Conservation (phyloP, 140 eudicot genomes). For the Senecio squalidus region DNA sequence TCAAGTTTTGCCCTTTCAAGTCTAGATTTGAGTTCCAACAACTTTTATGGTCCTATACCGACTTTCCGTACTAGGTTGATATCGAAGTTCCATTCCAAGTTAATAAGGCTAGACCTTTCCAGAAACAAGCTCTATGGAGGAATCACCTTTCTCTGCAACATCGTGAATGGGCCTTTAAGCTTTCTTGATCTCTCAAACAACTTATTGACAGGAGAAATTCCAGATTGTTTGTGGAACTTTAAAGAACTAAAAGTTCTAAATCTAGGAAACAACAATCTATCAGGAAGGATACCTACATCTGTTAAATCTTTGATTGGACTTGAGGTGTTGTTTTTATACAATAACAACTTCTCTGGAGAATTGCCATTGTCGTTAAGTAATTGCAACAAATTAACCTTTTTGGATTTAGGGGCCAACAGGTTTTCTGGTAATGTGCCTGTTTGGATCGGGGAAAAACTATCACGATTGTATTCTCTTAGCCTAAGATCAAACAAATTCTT, state of each 20-base stretch:
- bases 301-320: constrained; percentile 4
- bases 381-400: neutral
- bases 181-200: constrained; percentile 19
- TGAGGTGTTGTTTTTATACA: constrained; percentile 13
- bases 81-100: constrained; percentile 7
- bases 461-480: constrained; percentile 11
- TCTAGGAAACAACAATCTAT: constrained; percentile 22
- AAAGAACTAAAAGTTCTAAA: constrained; percentile 19
- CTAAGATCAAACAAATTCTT: constrained; percentile 28
- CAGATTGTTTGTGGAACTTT: constrained; percentile 19
- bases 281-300: constrained; percentile 28
- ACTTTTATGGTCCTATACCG: constrained; percentile 19
- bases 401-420: constrained; percentile 14
- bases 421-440: constrained; percentile 24
- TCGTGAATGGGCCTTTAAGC: neutral
- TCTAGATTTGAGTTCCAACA: constrained; percentile 26
- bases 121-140: constrained; percentile 10
- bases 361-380: constrained; percentile 17
- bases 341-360: constrained; percentile 24
- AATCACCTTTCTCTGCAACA: constrained; percentile 11
- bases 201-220: constrained; percentile 4
- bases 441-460: constrained; percentile 33
- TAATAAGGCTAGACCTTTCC: constrained; percentile 10
- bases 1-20: neutral
- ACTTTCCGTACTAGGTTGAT: no score